These are phyloP conservation scores for Teunomyces atbi DNA, from an alignment of 805 yeast species.

Conservation along the genomic window DNA sequence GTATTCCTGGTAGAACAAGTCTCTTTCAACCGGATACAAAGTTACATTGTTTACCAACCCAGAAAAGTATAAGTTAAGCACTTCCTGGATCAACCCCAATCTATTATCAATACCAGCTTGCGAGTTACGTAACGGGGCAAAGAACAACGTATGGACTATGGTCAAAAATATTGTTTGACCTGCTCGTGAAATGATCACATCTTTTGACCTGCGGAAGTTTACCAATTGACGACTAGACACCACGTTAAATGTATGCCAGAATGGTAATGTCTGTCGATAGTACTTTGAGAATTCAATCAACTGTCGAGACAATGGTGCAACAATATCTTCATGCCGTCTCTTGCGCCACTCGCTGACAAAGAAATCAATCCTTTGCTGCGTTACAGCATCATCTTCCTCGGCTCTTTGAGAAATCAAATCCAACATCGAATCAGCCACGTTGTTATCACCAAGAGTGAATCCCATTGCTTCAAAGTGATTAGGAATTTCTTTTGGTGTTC, in stretches of 20 bases:
- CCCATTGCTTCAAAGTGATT: constrained; percentile 13
- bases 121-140: constrained; percentile 20
- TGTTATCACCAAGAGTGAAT: constrained; percentile 13
- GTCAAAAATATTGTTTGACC: constrained; percentile 17
- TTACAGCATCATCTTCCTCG: constrained; percentile 23
- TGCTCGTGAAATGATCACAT: constrained; percentile 19
- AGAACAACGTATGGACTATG: constrained; percentile 21
- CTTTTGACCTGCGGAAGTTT: constrained; percentile 18
- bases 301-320: not conserved
- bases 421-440: constrained; percentile 20
- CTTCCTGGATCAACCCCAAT: constrained; percentile 24
- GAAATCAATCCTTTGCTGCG: constrained; percentile 19
- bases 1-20: constrained; percentile 26
- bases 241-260: constrained; percentile 12
- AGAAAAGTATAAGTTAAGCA: constrained; percentile 21
- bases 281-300: not conserved
- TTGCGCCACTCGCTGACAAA: constrained; percentile 29
- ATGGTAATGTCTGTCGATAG: constrained; percentile 3
- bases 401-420: constrained; percentile 45
- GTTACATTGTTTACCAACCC: constrained; percentile 25
- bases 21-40: constrained; percentile 21
- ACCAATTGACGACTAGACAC: constrained; percentile 17
- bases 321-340: not conserved
- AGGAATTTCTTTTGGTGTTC: constrained; percentile 10
- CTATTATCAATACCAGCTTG: constrained; percentile 21